Conservation (phyloP, 169 alveolate genomes). For the Plasmodium sp. region DNA sequence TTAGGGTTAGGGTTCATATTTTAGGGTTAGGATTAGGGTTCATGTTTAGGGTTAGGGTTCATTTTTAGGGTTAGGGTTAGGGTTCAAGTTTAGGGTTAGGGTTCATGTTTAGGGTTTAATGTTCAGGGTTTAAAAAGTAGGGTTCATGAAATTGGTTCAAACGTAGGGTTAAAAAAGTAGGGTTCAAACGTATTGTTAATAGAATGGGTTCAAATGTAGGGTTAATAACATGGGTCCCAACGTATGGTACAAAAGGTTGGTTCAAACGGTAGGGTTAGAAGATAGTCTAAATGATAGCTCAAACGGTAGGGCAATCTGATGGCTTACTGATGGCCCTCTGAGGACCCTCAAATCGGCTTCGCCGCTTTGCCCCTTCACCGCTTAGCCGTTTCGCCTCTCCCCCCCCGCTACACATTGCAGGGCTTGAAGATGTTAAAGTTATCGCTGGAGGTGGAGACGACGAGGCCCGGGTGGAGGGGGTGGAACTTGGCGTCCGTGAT, state of each 20-base stretch:
- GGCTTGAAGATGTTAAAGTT: slow-evolving; percentile 84
- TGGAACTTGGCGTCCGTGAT: slow-evolving; percentile 85
- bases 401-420: slow-evolving; percentile 45
- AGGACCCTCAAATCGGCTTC: background rate
- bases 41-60: background rate
- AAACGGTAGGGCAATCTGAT: background rate
- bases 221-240: too few species aligned
- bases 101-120: too few species aligned
- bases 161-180: background rate
- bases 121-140: too few species aligned
- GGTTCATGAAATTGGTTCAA: background rate
- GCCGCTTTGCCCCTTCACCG: background rate
- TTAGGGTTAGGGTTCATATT: background rate
- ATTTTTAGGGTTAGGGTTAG: too few species aligned
- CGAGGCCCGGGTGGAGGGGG: slow-evolving; percentile 81
- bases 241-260: background rate
- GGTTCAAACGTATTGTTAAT: background rate
- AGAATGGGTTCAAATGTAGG: too few species aligned
- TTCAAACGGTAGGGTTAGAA: background rate
- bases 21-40: too few species aligned
- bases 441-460: slow-evolving; percentile 81
- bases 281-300: background rate
- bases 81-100: too few species aligned
- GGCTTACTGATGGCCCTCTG: background rate
- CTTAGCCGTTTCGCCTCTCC: too few species aligned